Percentiles rank a stretch among this genome's conserved stretches.
Evolutionary conservation across 305 asterid species (phyloP).

Genomic region (Ajuga reptans): DNA sequence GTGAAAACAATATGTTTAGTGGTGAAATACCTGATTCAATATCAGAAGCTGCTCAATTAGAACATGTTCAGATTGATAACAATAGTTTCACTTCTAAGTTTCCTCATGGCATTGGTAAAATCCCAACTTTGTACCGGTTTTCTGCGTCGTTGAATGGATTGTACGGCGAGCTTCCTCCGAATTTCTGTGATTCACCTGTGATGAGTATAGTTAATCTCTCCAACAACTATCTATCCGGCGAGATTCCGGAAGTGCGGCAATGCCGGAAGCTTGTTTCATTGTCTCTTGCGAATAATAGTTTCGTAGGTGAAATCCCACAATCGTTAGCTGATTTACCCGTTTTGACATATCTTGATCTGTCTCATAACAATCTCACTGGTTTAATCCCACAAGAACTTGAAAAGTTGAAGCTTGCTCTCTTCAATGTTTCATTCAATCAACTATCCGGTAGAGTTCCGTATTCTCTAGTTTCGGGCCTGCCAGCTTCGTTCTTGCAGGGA

Average conservation of each 20-base stretch:
- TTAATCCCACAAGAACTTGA: slow-evolving; percentile 60
- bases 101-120: slow-evolving; percentile 58
- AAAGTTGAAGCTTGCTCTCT: slow-evolving; percentile 69
- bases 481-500: slow-evolving; percentile 74
- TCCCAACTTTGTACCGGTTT: slow-evolving; percentile 59
- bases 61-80: slow-evolving; percentile 87
- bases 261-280: no score
- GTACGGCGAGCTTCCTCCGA: no score
- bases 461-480: slow-evolving; percentile 61
- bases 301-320: no score
- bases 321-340: no score
- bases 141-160: no score
- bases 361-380: slow-evolving; percentile 64
- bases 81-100: slow-evolving; percentile 51
- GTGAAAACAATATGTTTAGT: slow-evolving; percentile 63
- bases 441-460: slow-evolving; percentile 62
- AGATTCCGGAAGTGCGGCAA: no score
- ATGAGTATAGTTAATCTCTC: no score
- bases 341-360: slow-evolving; percentile 23
- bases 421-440: slow-evolving; percentile 62
- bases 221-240: no score
- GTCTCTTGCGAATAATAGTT: no score
- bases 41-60: slow-evolving; percentile 59
- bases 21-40: slow-evolving; percentile 73
- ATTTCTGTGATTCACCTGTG: no score